Evolutionary conservation across 139 green algal species (phyloP).

Genomic region (Tetradesmus obliquus): DNA sequence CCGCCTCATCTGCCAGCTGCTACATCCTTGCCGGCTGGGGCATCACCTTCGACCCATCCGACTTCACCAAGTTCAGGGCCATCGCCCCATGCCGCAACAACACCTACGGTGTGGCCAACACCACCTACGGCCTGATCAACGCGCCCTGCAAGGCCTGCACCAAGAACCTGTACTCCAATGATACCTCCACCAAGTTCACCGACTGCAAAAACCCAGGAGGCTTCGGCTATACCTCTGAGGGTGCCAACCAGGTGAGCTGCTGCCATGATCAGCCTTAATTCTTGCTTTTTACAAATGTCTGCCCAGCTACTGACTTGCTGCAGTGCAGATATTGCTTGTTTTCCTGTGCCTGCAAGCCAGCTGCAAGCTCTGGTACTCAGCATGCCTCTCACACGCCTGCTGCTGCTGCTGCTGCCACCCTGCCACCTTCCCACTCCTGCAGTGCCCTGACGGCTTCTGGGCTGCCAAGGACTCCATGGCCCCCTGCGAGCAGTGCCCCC

Average conservation of each 20-base stretch:
- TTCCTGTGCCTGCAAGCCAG: not conserved
- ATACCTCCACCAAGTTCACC: not conserved
- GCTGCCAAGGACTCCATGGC: not conserved
- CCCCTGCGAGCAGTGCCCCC: not conserved
- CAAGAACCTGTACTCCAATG: not conserved
- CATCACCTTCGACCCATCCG: not conserved
- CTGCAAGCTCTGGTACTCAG: not conserved
- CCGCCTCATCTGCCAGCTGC: not conserved
- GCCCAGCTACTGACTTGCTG: not conserved
- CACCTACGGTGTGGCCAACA: slow-evolving; percentile 2
- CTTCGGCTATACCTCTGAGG: slow-evolving; percentile 6
- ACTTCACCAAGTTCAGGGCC: slow-evolving; percentile 1
- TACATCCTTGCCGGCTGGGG: slow-evolving; percentile 21
- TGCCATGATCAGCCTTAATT: not conserved
- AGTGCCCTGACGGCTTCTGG: slow-evolving; percentile 1
- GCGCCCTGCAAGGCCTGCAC: not conserved
- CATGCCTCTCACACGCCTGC: not conserved
- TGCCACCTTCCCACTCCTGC: not conserved
- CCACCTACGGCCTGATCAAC: not conserved
- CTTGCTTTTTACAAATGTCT: not conserved
- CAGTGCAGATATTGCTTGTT: not conserved
- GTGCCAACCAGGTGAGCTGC: not conserved
- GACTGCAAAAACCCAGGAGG: slow-evolving; percentile 8
- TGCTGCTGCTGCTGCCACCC: not conserved
- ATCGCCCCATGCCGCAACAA: not conserved